Base-by-base conservation (phyloP, 2,329 filamentous ascomycete genomes). In the Paracoccidioides brasiliensis region DNA sequence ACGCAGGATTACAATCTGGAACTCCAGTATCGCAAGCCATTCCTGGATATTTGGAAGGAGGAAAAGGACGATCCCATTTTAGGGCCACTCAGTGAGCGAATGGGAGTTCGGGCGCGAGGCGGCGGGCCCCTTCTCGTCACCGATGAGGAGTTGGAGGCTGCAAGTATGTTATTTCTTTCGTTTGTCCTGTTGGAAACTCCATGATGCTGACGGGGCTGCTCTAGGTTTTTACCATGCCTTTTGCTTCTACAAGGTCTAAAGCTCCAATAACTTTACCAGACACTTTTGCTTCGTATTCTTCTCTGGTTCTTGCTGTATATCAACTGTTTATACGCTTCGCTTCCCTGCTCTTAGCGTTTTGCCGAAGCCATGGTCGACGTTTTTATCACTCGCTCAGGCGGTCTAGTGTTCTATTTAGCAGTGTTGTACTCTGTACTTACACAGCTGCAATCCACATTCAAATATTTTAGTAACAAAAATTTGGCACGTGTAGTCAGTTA, bases 1-100 rank as follows among this genome's bases (percentile, higher is more conserved):
- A 93, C 93, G 15, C 90, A 96, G 68, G 90, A 97, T 67, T 98
- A 91, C 77, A 96, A 96, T 64, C 81, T 98, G 5, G 93, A 98
- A 70, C 74, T 97, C 64, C 86, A 95, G 71, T 98, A 96, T 67
- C 87, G 94, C 65, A 91, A 91, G 70, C 81, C 85, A 0, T 98
- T 98, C 69, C 74, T 82, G 43, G 90, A 97, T 62, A 86, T 98
- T 35, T 97, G 91, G 88, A 83, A 89, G 59, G 80, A 89, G 28
- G 90, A 97, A 70, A 93, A 91, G 72, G 84, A 94, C 59, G 88
- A 96, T 65, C 77, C 78, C 0, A 82, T 87, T 37, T 72, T 98
- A 42, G 90, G 90, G 0, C 84, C 86, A 22, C 70, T 98, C 64
- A 95, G 89, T 63, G 90, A 96, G 74, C 82, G 90, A n/a, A 98